Percentiles rank a stretch among this genome's conserved stretches.
Conservation (phyloP, 2,329 filamentous ascomycete species). For the Didymella arachidicola region DNA sequence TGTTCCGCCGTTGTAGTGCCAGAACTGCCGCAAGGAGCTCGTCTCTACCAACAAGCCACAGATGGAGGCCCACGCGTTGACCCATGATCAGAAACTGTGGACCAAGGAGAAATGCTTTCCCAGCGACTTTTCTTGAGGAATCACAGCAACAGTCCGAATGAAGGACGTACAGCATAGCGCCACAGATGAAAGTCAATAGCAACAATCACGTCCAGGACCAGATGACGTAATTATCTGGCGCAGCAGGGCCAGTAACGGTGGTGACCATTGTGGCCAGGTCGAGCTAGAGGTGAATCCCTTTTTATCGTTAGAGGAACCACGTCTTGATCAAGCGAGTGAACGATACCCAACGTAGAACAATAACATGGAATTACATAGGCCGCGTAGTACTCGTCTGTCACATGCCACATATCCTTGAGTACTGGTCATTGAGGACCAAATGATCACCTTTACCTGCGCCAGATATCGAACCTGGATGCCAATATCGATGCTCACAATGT, state of each 20-base stretch:
- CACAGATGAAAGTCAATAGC: neutral
- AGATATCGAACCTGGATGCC: conserved; percentile 17
- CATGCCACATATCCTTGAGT: too few species aligned
- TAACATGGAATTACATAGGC: too few species aligned
- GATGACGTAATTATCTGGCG: neutral
- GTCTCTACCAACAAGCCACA: conserved; percentile 62
- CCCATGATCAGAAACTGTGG: conserved; percentile 60
- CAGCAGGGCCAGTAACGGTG: neutral
- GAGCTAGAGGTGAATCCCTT: neutral
- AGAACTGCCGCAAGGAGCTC: conserved; percentile 61
- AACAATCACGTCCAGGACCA: neutral
- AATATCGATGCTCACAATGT: conserved; percentile 25
- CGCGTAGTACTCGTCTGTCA: too few species aligned
- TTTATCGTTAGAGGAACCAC: neutral
- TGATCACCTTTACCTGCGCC: conserved; percentile 27
- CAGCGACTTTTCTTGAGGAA: conserved; percentile 50
- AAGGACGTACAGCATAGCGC: neutral
- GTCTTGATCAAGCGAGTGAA: too few species aligned
- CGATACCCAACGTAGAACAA: too few species aligned
- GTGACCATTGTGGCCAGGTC: too few species aligned
- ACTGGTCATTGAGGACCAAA: conserved; percentile 1
- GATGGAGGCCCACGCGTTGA: conserved; percentile 62
- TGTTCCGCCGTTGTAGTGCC: conserved; percentile 50
- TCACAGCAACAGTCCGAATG: neutral
- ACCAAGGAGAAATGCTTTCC: conserved; percentile 68